Base-by-base conservation (phyloP, 768 basidiomycete species). In the Lentinula boryana region DNA sequence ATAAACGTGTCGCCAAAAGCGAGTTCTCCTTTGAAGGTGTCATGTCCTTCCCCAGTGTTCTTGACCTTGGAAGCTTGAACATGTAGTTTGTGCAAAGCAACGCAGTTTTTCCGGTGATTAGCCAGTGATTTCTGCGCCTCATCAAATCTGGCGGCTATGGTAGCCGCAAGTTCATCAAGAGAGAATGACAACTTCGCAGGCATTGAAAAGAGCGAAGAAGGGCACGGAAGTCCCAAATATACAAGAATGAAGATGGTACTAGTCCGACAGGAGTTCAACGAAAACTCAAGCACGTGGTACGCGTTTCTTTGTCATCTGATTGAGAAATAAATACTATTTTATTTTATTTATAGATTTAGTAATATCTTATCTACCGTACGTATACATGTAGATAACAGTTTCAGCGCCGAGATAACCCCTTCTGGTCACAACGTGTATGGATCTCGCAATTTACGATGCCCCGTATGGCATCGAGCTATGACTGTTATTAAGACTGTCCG, bases 51-150 rank as follows among this genome's bases (percentile, higher is more conserved):
- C 33, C 46, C 71, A 0, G 77, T 64, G 61, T 86, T 76, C 12
- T 78, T 84, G 62, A 84, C 72, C 15, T 71, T 71, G 6, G 85
- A 83, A 10, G 88, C 86, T 61, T 87, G 82, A 13, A 76, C 64
- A 66, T 96, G 93, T 35, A 96, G 72, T 70, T 96, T 95, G 77
- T 91, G 83, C 1, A 98, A 80, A 0, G 88, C 86, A 48, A 95
- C 88, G 57, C 88, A 82, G 72, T 97, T 97, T 79, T 98, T 98
- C 67, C 91, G 89, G 74, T 98, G 96, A 71, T 93, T 94, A 4
- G 94, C 91, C 23, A 86, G 69, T 0, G 90, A 87, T 18, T 72
- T 72, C 69, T 97, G 95, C 0, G 82, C 88, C 72, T 97, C 93
- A 49, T 89, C 87, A 60, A 96, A 95, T 18, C 81, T 75, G 12